Percentiles rank a stretch among this genome's conserved stretches.
Conservation (phyloP, 2,329 filamentous ascomycete genomes). For the Colletotrichum cordylinicola region DNA sequence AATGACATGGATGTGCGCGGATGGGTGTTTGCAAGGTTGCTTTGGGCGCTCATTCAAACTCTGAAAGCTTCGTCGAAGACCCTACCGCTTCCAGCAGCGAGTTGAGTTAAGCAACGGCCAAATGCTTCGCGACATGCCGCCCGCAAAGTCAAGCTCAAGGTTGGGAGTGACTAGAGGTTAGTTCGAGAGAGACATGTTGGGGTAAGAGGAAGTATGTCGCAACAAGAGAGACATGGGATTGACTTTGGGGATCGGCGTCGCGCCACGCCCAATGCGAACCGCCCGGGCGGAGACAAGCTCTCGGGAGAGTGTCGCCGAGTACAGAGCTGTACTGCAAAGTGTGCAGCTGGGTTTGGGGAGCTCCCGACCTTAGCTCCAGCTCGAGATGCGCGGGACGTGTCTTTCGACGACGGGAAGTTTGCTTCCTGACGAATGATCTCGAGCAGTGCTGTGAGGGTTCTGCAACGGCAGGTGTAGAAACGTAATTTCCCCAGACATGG, state of each 20-base stretch:
- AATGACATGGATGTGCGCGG: background rate
- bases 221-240: background rate
- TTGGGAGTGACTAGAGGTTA: background rate
- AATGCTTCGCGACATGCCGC: background rate
- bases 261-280: background rate
- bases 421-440: background rate
- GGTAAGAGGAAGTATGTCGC: background rate
- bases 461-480: background rate
- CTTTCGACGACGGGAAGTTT: background rate
- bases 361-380: background rate
- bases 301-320: background rate
- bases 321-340: background rate
- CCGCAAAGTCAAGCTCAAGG: background rate
- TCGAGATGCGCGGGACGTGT: background rate
- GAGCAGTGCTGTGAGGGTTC: background rate
- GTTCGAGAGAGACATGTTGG: background rate
- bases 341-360: background rate
- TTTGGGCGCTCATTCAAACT: conserved; percentile 1
- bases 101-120: background rate
- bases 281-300: background rate
- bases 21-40: background rate
- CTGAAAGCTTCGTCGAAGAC: background rate
- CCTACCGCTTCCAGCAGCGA: background rate
- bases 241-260: background rate
- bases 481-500: background rate